Evolutionary conservation across 139 green algal species (phyloP), one percentile per base, ranked within the genome.

Genomic region (Raphidocelis subcapitata): DNA sequence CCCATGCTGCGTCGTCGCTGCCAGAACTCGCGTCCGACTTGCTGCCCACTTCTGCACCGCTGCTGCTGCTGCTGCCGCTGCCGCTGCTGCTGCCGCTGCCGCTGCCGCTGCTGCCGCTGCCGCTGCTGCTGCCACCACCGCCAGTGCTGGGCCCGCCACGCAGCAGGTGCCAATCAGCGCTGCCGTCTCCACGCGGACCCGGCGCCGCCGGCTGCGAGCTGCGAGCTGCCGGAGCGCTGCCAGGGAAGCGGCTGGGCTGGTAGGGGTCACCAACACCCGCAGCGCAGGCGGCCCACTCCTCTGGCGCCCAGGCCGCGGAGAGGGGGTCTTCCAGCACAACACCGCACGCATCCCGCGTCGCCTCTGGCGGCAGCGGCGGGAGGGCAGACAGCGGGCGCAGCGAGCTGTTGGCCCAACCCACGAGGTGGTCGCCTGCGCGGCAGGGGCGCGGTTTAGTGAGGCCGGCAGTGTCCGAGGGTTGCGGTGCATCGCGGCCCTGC

Each of bases 381-480:
- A 95, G 81, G 74, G 92, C 62, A 37, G 85, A 28, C 24, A 87
- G 67, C 60, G 73, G 76, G 28, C 91, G 80, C 35, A 97, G 79
- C 5, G 71, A 86, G 62, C 73, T 78, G 80, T 96, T 96, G 65
- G 90, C 81, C 90, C 88, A 97, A 3, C 87, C 86, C 57, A 97
- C 92, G 41, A 96, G 78, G 76, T 94, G 87, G 78, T 95, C 90
- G 1, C 79, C 76, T 18, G 55, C 62, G n/a, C 26, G 37, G 41
- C 12, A 8, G 41, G 41, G 41, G 41, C 41, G 12, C 41, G 41
- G 41, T 20, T 8, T 49, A 20, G 8, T 8, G 8, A 49, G 41
- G 41, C 41, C 8, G 41, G 12, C 12, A 12, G 41, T 49, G 41
- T 12, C n/a, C n/a, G n/a, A n/a, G n/a, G n/a, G n/a, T n/a, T n/a